phyloP scores from a whole-genome alignment of 2,329 filamentous ascomycete species.

The Talaromyces sp. region DNA sequence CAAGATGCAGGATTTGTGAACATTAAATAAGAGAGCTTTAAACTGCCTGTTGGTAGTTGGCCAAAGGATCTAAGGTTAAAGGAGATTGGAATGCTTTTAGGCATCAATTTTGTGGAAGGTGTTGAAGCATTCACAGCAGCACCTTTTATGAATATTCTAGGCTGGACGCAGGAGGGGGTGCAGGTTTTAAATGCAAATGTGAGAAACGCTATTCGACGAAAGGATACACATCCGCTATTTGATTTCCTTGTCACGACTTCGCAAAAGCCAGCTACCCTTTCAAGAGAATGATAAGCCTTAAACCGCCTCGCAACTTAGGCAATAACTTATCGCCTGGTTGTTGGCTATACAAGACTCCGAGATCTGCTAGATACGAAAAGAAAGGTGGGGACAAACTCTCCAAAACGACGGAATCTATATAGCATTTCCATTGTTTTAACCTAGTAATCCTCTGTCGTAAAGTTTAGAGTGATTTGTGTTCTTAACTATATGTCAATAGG shows the following conservation, averaged over 20 bases:
- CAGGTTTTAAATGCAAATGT: slow-evolving; percentile 1
- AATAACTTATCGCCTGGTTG: too few species aligned
- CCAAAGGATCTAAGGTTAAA: slow-evolving; percentile 22
- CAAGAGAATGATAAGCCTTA: too few species aligned
- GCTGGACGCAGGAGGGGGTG: slow-evolving; percentile 18
- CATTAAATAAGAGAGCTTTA: slow-evolving; percentile 18
- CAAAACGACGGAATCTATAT: too few species aligned
- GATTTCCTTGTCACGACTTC: slow-evolving; percentile 4
- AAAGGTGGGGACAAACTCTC: too few species aligned
- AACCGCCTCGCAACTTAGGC: too few species aligned
- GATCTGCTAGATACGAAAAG: too few species aligned
- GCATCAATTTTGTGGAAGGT: slow-evolving; percentile 15
- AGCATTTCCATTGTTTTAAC: too few species aligned
- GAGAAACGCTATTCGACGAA: neutral
- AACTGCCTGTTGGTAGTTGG: slow-evolving; percentile 21
- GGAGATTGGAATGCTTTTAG: slow-evolving; percentile 17
- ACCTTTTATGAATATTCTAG: slow-evolving; percentile 14
- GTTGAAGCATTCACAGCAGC: slow-evolving; percentile 17
- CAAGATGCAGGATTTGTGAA: slow-evolving; percentile 20
- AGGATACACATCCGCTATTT: slow-evolving; percentile 2
- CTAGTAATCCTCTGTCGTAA: too few species aligned
- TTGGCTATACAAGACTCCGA: too few species aligned
- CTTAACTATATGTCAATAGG: too few species aligned
- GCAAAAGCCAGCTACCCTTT: neutral
- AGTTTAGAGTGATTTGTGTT: too few species aligned